These are phyloP conservation scores for Ceratocystis albifundus DNA, from an alignment of 2,329 filamentous ascomycete genomes.

Conservation along the genomic window DNA sequence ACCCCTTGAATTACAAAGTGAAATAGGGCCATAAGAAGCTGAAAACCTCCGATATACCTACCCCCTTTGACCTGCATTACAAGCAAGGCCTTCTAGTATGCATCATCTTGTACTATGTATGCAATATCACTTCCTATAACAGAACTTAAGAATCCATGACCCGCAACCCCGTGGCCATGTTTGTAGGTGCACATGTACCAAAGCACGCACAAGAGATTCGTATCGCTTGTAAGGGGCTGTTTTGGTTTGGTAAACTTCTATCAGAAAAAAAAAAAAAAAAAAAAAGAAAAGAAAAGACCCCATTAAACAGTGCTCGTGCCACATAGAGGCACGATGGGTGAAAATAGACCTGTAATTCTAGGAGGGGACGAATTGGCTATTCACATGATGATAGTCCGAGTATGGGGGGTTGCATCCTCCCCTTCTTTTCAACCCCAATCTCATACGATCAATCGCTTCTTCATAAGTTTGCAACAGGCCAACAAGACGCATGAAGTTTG, in stretches of 20 bases:
- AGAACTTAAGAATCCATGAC: background rate
- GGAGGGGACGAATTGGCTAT: background rate
- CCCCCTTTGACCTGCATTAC: background rate
- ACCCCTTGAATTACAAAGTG: background rate
- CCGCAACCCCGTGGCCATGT: background rate
- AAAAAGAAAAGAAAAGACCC: background rate
- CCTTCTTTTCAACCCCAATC: background rate
- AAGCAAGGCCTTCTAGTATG: background rate
- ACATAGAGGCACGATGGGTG: background rate
- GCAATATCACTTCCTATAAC: conserved; percentile 1
- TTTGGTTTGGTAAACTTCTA: background rate
- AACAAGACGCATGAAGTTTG: background rate
- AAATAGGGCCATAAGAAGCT: background rate
- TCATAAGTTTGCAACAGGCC: background rate
- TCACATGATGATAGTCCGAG: background rate
- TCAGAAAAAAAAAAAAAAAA: background rate
- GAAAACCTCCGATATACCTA: background rate
- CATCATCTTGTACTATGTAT: background rate
- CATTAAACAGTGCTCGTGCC: conserved; percentile 1
- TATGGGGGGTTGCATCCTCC: background rate
- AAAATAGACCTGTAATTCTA: background rate
- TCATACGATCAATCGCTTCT: background rate
- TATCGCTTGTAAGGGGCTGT: background rate
- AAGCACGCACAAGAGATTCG: background rate
- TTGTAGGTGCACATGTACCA: background rate